Conservation (phyloP, 306 rosid species). For the Heteromeles arbutifolia region DNA sequence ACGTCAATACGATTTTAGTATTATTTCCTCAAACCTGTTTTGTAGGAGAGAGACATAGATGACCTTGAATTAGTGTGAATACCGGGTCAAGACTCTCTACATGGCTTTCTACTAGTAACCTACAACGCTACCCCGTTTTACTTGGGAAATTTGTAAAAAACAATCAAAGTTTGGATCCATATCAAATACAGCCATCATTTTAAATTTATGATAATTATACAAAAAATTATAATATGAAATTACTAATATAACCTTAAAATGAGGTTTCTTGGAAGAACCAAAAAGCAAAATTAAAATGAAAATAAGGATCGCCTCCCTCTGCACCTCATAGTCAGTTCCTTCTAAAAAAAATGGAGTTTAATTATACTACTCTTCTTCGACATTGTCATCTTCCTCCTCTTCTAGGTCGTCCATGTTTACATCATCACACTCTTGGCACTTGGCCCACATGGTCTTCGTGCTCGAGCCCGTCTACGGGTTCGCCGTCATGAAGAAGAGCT, state of each 20-base stretch:
- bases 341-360: not conserved
- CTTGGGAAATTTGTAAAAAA: no score
- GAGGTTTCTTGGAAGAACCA: no score
- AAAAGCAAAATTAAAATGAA: no score
- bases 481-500: constrained; percentile 78
- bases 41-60: not conserved
- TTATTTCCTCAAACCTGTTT: not conserved
- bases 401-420: constrained; percentile 57
- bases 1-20: not conserved
- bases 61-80: not conserved
- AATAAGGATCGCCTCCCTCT: constrained; percentile 48
- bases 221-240: no score
- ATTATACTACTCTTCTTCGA: constrained; percentile 23
- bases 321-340: constrained; percentile 76
- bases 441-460: constrained; percentile 86
- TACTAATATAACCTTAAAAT: no score
- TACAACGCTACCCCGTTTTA: not conserved
- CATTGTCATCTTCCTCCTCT: constrained; percentile 29
- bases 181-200: no score
- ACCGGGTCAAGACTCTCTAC: not conserved
- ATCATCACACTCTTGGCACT: constrained; percentile 79
- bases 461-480: constrained; percentile 69
- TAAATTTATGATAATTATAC: no score
- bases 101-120: no score
- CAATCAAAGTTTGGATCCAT: no score